Conservation (phyloP, 2,329 filamentous ascomycete species). For the Lasiodiplodia theobromae region DNA sequence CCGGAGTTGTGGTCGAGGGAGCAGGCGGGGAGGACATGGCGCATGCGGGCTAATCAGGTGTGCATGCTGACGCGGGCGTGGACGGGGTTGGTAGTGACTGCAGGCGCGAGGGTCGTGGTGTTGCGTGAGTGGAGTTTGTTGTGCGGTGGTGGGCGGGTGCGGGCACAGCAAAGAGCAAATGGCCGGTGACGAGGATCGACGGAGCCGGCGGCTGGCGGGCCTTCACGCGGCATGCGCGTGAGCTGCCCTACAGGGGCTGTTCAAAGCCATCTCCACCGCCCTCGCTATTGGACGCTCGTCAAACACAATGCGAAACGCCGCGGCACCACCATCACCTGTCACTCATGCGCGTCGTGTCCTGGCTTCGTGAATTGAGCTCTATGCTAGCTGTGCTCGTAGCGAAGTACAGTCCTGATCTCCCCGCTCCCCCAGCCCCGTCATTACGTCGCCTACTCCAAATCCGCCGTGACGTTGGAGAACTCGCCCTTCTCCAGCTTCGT, state of each 20-base stretch:
- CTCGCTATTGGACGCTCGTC: slow-evolving; percentile 11
- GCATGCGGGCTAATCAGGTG: slow-evolving; percentile 35
- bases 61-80: slow-evolving; percentile 35
- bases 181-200: slow-evolving; percentile 27
- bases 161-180: slow-evolving; percentile 20
- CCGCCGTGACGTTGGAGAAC: slow-evolving; percentile 92
- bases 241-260: slow-evolving; percentile 22
- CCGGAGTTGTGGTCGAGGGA: slow-evolving; percentile 39
- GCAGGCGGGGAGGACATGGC: slow-evolving; percentile 44
- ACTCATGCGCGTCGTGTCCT: slow-evolving; percentile 9
- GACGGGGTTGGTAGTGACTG: slow-evolving; percentile 5
- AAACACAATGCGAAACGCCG: slow-evolving; percentile 18
- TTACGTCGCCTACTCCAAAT: slow-evolving; percentile 61
- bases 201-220: slow-evolving; percentile 23
- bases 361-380: slow-evolving; percentile 19
- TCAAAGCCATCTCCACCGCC: neutral
- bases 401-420: slow-evolving; percentile 6
- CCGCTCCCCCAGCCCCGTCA: neutral
- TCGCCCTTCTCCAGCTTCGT: slow-evolving; percentile 98
- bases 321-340: slow-evolving; percentile 23
- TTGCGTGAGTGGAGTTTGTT: slow-evolving; percentile 12
- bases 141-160: slow-evolving; percentile 14
- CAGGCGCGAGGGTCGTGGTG: slow-evolving; percentile 24
- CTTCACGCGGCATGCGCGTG: slow-evolving; percentile 27
- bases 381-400: slow-evolving; percentile 15